A percentile compares a stretch with the other conserved stretches of the same genome.
Evolutionary conservation across 2,329 filamentous ascomycete genomes (phyloP).

Genomic region (Colletotrichum filicis): DNA sequence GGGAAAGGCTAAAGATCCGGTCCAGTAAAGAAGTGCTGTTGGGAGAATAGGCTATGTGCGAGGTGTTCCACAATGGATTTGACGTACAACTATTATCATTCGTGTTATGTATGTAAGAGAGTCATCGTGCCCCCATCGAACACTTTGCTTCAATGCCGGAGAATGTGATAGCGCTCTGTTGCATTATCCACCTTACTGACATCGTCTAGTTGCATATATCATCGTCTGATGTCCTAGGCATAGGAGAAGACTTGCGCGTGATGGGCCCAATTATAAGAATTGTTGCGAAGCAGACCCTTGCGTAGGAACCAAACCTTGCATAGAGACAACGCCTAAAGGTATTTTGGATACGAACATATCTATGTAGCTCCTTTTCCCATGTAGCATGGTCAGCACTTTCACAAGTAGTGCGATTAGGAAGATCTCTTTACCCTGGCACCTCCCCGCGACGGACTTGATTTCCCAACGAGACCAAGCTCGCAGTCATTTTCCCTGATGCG

Average conservation of each 20-base stretch:
- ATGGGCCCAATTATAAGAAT: not conserved
- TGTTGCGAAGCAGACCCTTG: not conserved
- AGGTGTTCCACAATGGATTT: not conserved
- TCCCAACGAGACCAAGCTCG: not conserved
- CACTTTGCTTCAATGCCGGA: not conserved
- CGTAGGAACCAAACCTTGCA: too few relatives aligned
- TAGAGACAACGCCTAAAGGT: not conserved
- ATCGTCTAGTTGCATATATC: not conserved
- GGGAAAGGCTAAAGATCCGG: too few relatives aligned
- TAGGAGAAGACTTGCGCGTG: not conserved
- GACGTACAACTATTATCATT: not conserved
- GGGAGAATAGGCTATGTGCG: not conserved
- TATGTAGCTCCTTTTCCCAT: not conserved
- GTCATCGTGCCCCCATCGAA: not conserved
- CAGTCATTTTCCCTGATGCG: not conserved
- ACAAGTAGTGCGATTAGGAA: too few relatives aligned
- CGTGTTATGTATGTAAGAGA: not conserved
- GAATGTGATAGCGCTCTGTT: not conserved
- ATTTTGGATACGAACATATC: not conserved
- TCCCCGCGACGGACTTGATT: not conserved
- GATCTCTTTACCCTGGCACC: not conserved
- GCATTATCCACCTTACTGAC: not conserved
- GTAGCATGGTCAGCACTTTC: not conserved
- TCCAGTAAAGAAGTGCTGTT: not conserved
- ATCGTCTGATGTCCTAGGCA: not conserved